Conservation (phyloP, 1,284 basidiomycete species). For the Ganoderma lucidum region DNA sequence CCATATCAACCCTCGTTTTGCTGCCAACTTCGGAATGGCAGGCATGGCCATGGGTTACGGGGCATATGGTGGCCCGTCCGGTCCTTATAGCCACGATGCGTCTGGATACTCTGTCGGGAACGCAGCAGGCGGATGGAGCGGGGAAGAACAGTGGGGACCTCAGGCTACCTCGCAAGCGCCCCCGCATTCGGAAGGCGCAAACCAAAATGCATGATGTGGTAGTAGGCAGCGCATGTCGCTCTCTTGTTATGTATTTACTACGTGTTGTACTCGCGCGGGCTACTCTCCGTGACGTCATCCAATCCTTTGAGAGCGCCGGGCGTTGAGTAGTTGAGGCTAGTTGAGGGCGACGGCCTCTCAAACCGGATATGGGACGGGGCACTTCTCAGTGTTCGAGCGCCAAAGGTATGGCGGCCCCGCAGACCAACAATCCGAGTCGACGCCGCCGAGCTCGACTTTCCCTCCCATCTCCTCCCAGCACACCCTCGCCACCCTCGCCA, state of each 20-base stretch:
- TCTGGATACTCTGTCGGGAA: conserved; percentile 23
- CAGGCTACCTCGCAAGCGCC: neutral
- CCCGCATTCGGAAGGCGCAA: conserved; percentile 1
- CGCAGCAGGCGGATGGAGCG: conserved; percentile 16
- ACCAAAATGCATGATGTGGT: conserved; percentile 9
- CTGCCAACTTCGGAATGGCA: conserved; percentile 46
- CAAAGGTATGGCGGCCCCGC: conserved; percentile 18
- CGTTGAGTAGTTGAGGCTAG: conserved; percentile 32
- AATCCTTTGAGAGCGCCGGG: conserved; percentile 2
- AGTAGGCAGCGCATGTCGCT: neutral
- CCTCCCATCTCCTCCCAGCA: conserved; percentile 1
- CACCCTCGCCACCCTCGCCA: neutral
- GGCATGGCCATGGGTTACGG: conserved; percentile 31
- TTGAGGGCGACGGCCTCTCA: conserved; percentile 24
- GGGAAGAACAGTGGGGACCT: conserved; percentile 21
- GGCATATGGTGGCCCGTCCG: conserved; percentile 27
- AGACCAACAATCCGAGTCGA: conserved; percentile 15
- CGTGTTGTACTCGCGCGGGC: conserved; percentile 8
- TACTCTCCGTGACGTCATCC: neutral
- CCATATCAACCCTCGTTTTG: conserved; percentile 84
- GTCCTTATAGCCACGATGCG: conserved; percentile 23
- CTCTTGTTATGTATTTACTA: conserved; percentile 8
- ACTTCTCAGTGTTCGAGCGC: conserved; percentile 31
- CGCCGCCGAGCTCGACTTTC: conserved; percentile 17
- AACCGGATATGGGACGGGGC: conserved; percentile 28